Conservation (phyloP, 495 filamentous ascomycete species). For the Neurospora discreta region DNA sequence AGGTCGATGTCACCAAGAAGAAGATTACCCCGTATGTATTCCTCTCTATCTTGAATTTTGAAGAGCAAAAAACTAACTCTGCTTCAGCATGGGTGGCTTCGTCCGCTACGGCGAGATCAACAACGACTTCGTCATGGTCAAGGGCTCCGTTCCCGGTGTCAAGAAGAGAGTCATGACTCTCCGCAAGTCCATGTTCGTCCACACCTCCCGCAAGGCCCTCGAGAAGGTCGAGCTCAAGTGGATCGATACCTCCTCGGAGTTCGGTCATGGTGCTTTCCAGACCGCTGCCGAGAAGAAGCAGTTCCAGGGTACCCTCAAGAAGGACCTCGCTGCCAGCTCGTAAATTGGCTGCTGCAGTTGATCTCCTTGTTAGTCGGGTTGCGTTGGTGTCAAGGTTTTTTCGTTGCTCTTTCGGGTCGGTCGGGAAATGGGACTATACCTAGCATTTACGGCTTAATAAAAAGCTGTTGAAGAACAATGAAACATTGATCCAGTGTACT, state of each 20-base stretch:
- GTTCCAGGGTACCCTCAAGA: conserved; percentile 97
- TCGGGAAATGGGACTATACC: conserved; percentile 27
- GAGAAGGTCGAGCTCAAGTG: conserved; percentile 99
- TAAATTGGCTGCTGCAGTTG: conserved; percentile 35
- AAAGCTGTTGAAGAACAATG: conserved; percentile 35
- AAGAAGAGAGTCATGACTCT: conserved; percentile 99
- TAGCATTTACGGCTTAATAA: conserved; percentile 35
- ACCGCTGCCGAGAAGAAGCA: conserved; percentile 92
- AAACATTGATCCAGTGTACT: conserved; percentile 22
- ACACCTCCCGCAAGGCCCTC: conserved; percentile 86
- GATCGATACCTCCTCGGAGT: conserved; percentile 99
- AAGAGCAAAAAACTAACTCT: conserved; percentile 15
- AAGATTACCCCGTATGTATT: conserved; percentile 91
- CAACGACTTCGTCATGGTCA: conserved; percentile 98
- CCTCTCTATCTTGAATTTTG: not conserved
- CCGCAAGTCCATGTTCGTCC: conserved; percentile 96
- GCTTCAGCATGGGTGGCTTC: conserved; percentile 85
- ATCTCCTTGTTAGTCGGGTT: conserved; percentile 37
- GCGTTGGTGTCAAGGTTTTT: conserved; percentile 44
- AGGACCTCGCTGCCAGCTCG: conserved; percentile 69
- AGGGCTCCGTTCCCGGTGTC: conserved; percentile 93
- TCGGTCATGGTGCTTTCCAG: conserved; percentile 99
- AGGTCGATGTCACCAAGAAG: conserved; percentile 98
- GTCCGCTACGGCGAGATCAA: conserved; percentile 98
- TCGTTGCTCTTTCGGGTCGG: conserved; percentile 31